Conservation (phyloP, 2,329 filamentous ascomycete genomes). For the Simplicillium sp. region DNA sequence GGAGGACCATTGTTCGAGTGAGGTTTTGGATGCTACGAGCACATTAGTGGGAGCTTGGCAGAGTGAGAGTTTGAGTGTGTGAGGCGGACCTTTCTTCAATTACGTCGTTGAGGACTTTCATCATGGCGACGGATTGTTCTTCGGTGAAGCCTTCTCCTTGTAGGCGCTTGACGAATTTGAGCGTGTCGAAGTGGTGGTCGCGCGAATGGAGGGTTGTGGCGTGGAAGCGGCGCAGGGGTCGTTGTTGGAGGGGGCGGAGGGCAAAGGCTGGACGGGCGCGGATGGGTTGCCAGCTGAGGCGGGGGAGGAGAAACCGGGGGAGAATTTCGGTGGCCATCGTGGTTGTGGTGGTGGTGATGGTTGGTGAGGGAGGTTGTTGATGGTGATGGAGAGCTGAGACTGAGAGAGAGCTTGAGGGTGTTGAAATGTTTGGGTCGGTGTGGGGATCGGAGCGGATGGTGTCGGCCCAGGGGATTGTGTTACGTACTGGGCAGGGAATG, state of each 20-base stretch:
- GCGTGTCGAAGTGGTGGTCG: conserved; percentile 95
- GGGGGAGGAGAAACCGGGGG: conserved; percentile 45
- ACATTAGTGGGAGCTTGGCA: neutral
- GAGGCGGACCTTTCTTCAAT: conserved; percentile 73
- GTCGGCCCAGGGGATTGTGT: too few species aligned
- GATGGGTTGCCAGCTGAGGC: conserved; percentile 39
- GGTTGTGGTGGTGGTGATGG: neutral
- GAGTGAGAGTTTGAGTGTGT: neutral
- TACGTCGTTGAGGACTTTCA: conserved; percentile 92
- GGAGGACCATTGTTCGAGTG: conserved; percentile 93
- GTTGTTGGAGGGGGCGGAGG: conserved; percentile 11
- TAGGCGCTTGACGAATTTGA: conserved; percentile 90
- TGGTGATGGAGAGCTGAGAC: too few species aligned
- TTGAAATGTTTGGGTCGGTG: neutral
- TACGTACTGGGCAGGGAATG: too few species aligned
- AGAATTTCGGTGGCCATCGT: conserved; percentile 28
- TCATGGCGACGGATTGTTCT: conserved; percentile 93
- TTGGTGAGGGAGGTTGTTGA: too few species aligned
- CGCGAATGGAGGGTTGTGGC: conserved; percentile 47
- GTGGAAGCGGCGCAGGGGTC: conserved; percentile 48
- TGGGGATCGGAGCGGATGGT: too few species aligned
- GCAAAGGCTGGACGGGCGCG: conserved; percentile 14
- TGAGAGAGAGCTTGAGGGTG: too few species aligned
- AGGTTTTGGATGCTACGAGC: conserved; percentile 77
- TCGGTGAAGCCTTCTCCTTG: conserved; percentile 91